phyloP scores from a whole-genome alignment of 179 eudicot genomes.

The Beta macrorhiza region DNA sequence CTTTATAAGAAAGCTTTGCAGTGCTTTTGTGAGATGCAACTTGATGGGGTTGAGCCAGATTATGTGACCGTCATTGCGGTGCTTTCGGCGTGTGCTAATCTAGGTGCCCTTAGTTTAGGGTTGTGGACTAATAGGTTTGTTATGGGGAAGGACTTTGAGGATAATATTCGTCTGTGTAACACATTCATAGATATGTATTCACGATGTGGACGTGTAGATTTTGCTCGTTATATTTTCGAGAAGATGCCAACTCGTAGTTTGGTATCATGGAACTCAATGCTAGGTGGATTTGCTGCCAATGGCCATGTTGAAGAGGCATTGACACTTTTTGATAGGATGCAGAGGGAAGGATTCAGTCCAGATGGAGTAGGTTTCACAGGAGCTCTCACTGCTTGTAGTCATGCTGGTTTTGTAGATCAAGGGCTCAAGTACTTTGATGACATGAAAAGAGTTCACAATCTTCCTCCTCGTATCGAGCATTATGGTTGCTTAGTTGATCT shows the following conservation, averaged over 20 bases:
- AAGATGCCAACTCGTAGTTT: conserved; percentile 46
- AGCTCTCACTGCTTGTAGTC: conserved; percentile 77
- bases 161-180: conserved; percentile 52
- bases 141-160: conserved; percentile 28
- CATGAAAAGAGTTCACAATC: conserved; percentile 45
- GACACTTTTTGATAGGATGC: conserved; percentile 47
- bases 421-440: conserved; percentile 47
- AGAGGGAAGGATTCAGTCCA: conserved; percentile 48
- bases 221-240: conserved; percentile 53
- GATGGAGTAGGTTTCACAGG: conserved; percentile 70
- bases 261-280: conserved; percentile 75
- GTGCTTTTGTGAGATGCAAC: conserved; percentile 60
- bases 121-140: conserved; percentile 59
- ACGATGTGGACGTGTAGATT: conserved; percentile 59
- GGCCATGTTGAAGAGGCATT: conserved; percentile 56
- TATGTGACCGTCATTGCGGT: conserved; percentile 61
- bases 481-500: conserved; percentile 77
- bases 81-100: conserved; percentile 59
- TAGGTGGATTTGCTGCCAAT: conserved; percentile 63
- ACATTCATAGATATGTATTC: conserved; percentile 72
- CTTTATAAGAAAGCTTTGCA: conserved; percentile 51
- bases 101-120: conserved; percentile 59
- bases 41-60: conserved; percentile 55
- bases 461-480: conserved; percentile 63
- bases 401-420: conserved; percentile 63